phyloP scores from a whole-genome alignment of 192 early-diverging fungal genomes.

The Coemansia umbellata region DNA sequence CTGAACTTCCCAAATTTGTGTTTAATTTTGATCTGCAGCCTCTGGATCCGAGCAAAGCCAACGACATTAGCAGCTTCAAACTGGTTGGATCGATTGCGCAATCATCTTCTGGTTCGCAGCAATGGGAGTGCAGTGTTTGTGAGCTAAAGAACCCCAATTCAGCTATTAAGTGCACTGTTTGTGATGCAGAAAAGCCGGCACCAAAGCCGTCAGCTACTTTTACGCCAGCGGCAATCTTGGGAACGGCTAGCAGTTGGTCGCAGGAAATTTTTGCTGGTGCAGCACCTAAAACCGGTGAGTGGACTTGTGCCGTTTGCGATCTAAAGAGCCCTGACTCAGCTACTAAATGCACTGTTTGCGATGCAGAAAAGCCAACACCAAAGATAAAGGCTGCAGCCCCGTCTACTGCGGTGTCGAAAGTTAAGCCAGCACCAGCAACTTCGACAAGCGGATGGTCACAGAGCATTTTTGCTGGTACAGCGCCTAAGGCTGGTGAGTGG shows the following conservation, averaged over 20 bases:
- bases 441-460: constrained; percentile 2
- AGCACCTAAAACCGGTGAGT: constrained; percentile 3
- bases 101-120: no score
- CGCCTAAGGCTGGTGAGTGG: constrained; percentile 9
- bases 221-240: no score
- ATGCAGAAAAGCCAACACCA: constrained; percentile 3
- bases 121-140: constrained; percentile 32
- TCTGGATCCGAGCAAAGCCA: no score
- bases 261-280: not conserved
- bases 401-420: not conserved
- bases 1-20: no score
- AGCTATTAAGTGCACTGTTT: constrained; percentile 21
- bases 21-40: no score
- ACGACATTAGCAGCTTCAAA: no score
- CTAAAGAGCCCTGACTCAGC: constrained; percentile 3
- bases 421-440: not conserved
- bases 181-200: constrained; percentile 20
- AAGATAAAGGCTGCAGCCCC: constrained; percentile 1
- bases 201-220: no score
- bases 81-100: no score
- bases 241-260: not conserved
- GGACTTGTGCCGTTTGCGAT: constrained; percentile 20
- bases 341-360: constrained; percentile 19
- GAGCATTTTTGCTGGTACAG: not conserved
- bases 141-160: constrained; percentile 13